Evolutionary conservation across 805 yeast genomes (phyloP), one percentile per base, ranked within the genome.

Genomic region (Priceomyces melissophilus): DNA sequence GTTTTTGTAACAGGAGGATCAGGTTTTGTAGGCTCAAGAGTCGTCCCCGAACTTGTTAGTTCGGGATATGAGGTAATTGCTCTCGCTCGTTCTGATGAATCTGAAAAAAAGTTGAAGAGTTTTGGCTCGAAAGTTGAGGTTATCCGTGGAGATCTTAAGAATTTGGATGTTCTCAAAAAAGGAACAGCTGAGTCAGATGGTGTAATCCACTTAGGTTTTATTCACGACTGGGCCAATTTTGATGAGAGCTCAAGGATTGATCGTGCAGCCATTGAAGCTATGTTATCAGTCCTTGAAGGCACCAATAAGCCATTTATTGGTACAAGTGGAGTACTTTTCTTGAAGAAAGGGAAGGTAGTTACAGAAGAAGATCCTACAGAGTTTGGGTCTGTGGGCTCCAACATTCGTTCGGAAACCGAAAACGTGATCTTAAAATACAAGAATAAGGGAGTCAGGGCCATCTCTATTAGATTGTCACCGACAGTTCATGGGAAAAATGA

Each of bases 1-100:
- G 75, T 72, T 28, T 67, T 73, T 30, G 69, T 78, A 26, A 63
- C 82, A 3, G 83, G 83, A 14, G 79, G 78, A 23, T 63, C 77
- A 10, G 83, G 83, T 11, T 78, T 64, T 52, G 68, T 78, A 42
- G 82, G 82, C 25, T 73, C 66, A 47, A 78, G 76, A 48, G 58
- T 76, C 13, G 61, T 76, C 33, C 61, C 64, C 32, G 50, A 52
- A n/a, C 65, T 78, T 38, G 46, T 78, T 20, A 50, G 53, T 3
- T 20, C 63, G 14, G 64, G 62, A 8, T 75, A 76, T 46, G 53
- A 54, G 7, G 82, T 78, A 4, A 61, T 78, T 38, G 82, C 81
- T 25, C 63, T 81, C 3, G 81, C 71, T 1, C 64, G 83, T 49
- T 61, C 73, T 9, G 49, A 56, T 30, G 62, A 52, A 3, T 76